Conservation (phyloP, 2,329 filamentous ascomycete species). For the Myriosclerotinia scirpicola region DNA sequence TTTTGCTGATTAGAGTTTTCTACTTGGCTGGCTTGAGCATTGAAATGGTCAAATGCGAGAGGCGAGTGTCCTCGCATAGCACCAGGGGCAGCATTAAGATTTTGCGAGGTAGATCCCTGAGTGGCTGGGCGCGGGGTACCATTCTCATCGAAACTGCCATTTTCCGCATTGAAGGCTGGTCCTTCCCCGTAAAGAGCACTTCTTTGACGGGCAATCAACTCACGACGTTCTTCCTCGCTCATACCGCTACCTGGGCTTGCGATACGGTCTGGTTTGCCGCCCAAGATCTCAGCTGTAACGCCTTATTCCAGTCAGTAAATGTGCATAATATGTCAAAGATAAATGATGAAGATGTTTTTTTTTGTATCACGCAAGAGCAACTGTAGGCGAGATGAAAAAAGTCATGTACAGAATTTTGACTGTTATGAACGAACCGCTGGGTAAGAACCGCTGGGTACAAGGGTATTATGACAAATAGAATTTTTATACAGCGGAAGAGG, state of each 20-base stretch:
- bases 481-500: constrained; percentile 66
- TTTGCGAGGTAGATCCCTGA: constrained; percentile 61
- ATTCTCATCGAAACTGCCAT: constrained; percentile 67
- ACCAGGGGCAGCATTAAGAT: constrained; percentile 60
- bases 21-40: constrained; percentile 41
- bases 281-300: constrained; percentile 64
- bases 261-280: constrained; percentile 80
- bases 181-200: constrained; percentile 86
- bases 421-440: constrained; percentile 30
- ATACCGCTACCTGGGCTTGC: constrained; percentile 77
- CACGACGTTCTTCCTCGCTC: constrained; percentile 94
- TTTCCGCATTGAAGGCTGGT: constrained; percentile 62
- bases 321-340: constrained; percentile 31
- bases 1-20: constrained; percentile 35
- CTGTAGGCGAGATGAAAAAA: constrained; percentile 39
- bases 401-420: constrained; percentile 42
- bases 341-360: constrained; percentile 11
- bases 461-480: constrained; percentile 35
- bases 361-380: constrained; percentile 43
- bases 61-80: constrained; percentile 73
- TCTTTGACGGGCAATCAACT: constrained; percentile 93
- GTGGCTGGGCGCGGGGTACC: constrained; percentile 62
- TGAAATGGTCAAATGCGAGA: constrained; percentile 71
- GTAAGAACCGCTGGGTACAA: constrained; percentile 38
- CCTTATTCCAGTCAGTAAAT: constrained; percentile 48